These are phyloP conservation scores for Agaricus sinodeliciosus DNA, from an alignment of 768 basidiomycete genomes.

Conservation along the genomic window DNA sequence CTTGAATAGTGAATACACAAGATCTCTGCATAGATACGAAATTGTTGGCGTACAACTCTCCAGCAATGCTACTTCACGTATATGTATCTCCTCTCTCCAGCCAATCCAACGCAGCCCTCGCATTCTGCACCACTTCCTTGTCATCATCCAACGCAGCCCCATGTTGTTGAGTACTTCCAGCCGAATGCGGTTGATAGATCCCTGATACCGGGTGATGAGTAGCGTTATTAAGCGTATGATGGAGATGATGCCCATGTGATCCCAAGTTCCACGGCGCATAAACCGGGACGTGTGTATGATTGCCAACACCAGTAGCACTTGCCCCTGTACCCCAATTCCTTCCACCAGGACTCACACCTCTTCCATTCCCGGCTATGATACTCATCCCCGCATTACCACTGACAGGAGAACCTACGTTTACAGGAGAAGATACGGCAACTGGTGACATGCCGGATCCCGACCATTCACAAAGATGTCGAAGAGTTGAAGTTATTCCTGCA, in stretches of 20 bases:
- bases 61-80: neutral
- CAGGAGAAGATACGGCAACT: neutral
- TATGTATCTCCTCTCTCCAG: slow-evolving; percentile 14
- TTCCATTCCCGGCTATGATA: neutral
- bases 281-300: neutral
- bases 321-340: slow-evolving; percentile 3
- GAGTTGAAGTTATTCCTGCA: slow-evolving; percentile 33
- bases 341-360: slow-evolving; percentile 23
- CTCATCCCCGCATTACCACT: slow-evolving; percentile 4
- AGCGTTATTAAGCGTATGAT: neutral
- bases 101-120: slow-evolving; percentile 26
- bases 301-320: slow-evolving; percentile 6
- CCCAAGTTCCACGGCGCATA: slow-evolving; percentile 1
- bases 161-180: slow-evolving; percentile 16
- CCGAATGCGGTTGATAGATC: slow-evolving; percentile 10
- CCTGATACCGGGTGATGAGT: slow-evolving; percentile 6
- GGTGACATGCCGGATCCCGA: slow-evolving; percentile 17
- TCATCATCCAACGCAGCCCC: slow-evolving; percentile 50
- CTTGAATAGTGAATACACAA: no score
- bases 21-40: no score
- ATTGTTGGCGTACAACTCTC: no score
- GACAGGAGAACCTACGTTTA: slow-evolving; percentile 7
- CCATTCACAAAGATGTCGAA: slow-evolving; percentile 37
- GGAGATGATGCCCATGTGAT: slow-evolving; percentile 5
- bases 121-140: slow-evolving; percentile 49